phyloP scores from a whole-genome alignment of 129 eudicot species.

The Cynara cardunculus region DNA sequence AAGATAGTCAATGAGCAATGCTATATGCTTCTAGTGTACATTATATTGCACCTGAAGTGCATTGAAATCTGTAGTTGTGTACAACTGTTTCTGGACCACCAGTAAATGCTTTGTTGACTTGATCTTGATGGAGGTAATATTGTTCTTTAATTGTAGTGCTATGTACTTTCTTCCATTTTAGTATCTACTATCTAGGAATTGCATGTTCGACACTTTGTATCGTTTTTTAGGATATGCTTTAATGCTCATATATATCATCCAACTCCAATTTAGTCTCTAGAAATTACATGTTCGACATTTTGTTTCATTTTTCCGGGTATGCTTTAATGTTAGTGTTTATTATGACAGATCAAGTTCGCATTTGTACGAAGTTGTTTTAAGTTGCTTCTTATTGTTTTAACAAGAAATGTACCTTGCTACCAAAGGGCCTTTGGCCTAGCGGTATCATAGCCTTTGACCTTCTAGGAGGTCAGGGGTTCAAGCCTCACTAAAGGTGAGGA shows the following conservation, averaged over 20 bases:
- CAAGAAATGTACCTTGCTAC: neutral
- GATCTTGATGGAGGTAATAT: constrained; percentile 6
- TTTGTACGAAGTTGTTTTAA: constrained; percentile 4
- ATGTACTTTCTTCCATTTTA: neutral
- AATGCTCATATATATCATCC: neutral
- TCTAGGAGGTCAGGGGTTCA: too few relatives aligned
- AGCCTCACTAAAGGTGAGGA: too few relatives aligned
- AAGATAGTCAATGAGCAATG: constrained; percentile 8
- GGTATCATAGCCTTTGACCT: too few relatives aligned
- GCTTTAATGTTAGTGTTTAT: neutral
- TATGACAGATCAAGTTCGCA: neutral
- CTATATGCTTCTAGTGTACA: constrained; percentile 13
- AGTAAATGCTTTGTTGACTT: neutral
- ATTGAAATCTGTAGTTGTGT: neutral
- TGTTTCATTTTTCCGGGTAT: neutral
- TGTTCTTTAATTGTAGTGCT: neutral
- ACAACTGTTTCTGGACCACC: neutral
- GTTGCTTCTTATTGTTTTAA: neutral
- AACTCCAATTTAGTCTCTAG: neutral
- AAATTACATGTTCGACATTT: neutral
- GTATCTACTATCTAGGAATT: neutral
- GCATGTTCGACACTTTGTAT: neutral
- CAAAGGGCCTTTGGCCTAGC: too few relatives aligned
- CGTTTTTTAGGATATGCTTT: neutral
- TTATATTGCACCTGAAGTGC: constrained; percentile 8